Conservation (phyloP, 1,139 yeast species). For the Kodamaea alishanica region DNA sequence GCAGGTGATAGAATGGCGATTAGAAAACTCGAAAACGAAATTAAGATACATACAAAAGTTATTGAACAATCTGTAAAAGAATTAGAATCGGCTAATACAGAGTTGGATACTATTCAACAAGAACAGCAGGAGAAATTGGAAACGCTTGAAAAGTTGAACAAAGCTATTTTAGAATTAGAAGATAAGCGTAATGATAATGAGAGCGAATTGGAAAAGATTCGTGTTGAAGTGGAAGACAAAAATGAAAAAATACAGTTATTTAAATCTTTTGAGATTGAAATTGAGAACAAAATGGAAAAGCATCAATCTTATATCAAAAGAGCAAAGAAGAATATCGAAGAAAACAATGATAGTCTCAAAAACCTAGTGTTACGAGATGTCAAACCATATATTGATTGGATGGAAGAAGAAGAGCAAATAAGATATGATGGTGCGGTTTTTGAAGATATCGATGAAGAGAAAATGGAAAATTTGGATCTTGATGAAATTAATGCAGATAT, state of each 20-base stretch:
- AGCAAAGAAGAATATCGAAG: conserved; percentile 35
- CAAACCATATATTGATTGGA: conserved; percentile 47
- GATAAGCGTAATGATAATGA: conserved; percentile 32
- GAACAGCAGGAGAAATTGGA: conserved; percentile 33
- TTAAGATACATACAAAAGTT: conserved; percentile 50
- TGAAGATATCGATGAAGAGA: conserved; percentile 48
- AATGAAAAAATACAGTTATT: conserved; percentile 55
- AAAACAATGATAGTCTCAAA: conserved; percentile 36
- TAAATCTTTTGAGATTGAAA: conserved; percentile 67
- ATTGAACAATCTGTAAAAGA: conserved; percentile 44
- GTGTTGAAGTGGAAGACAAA: conserved; percentile 48
- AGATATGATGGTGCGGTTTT: conserved; percentile 36
- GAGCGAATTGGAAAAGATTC: conserved; percentile 34
- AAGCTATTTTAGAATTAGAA: conserved; percentile 23
- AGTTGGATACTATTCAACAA: conserved; percentile 24
- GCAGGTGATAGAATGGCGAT: conserved; percentile 57
- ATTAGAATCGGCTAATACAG: conserved; percentile 27
- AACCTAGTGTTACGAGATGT: conserved; percentile 52
- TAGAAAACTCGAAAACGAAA: conserved; percentile 65
- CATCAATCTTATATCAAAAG: conserved; percentile 42
- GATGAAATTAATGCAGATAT: conserved; percentile 52
- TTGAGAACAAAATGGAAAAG: conserved; percentile 63
- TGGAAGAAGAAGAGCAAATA: conserved; percentile 35
- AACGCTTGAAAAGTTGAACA: conserved; percentile 33
- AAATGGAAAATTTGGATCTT: conserved; percentile 49